Conservation (phyloP, 805 yeast genomes). For the Kregervanrija delftensis region DNA sequence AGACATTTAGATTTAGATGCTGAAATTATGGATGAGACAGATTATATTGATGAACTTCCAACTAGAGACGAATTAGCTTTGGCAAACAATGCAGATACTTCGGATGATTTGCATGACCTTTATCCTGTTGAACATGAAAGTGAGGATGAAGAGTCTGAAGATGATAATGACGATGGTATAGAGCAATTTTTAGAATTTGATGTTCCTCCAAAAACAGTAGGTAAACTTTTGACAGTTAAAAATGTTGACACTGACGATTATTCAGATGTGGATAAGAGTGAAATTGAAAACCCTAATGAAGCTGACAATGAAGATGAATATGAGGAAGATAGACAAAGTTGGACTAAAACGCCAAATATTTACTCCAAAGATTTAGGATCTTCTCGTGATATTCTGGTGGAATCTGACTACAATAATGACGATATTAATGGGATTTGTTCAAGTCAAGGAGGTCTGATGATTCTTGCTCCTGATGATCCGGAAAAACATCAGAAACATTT, state of each 20-base stretch:
- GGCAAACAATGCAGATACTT: not conserved
- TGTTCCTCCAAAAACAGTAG: too few species aligned
- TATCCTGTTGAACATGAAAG: constrained; percentile 7
- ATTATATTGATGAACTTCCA: too few species aligned
- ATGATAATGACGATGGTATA: not conserved
- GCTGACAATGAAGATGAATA: not conserved
- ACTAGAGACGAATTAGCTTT: not conserved
- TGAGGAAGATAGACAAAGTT: not conserved
- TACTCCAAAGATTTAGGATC: constrained; percentile 1
- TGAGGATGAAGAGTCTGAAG: constrained; percentile 1
- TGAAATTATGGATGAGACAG: constrained; percentile 9
- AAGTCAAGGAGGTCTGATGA: too few species aligned
- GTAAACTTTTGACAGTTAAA: too few species aligned
- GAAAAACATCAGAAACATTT: too few species aligned
- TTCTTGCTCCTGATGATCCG: too few species aligned
- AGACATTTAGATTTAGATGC: constrained; percentile 9
- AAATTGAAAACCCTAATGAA: constrained; percentile 3
- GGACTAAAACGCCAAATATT: constrained; percentile 4
- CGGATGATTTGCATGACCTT: constrained; percentile 5
- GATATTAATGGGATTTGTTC: too few species aligned
- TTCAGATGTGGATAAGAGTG: constrained; percentile 2
- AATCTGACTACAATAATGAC: too few species aligned
- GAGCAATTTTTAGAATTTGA: too few species aligned
- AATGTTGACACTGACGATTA: constrained; percentile 1
- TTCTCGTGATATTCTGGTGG: constrained; percentile 1